Conservation (phyloP, 768 basidiomycete species). For the Tricholoma sp. region DNA sequence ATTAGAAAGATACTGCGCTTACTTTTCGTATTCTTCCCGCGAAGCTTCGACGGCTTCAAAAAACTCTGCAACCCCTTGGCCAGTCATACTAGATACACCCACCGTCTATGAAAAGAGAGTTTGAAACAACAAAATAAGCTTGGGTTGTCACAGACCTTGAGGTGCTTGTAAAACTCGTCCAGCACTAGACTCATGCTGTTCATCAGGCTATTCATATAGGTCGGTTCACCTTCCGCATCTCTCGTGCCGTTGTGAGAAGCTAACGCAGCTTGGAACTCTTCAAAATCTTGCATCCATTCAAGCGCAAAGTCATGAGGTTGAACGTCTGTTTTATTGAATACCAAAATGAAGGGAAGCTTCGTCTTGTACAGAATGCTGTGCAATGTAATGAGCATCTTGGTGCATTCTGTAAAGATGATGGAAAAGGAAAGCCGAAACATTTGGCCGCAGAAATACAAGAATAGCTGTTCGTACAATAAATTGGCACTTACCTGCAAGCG, state of each 20-base stretch:
- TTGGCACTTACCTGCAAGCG: slow-evolving; percentile 75
- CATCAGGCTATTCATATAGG: slow-evolving; percentile 99
- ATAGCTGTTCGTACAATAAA: neutral
- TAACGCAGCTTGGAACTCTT: slow-evolving; percentile 87
- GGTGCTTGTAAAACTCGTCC: slow-evolving; percentile 96
- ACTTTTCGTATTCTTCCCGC: slow-evolving; percentile 87
- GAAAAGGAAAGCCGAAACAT: neutral
- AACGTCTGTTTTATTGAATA: slow-evolving; percentile 98
- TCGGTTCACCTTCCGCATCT: slow-evolving; percentile 85
- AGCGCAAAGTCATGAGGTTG: slow-evolving; percentile 86
- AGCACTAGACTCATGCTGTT: slow-evolving; percentile 97
- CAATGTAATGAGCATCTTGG: neutral
- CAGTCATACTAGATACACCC: slow-evolving; percentile 93
- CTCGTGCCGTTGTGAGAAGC: slow-evolving; percentile 61
- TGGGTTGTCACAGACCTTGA: slow-evolving; percentile 56
- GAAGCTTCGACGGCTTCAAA: slow-evolving; percentile 89
- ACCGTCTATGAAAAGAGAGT: slow-evolving; percentile 57
- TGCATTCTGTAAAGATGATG: neutral
- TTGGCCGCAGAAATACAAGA: neutral
- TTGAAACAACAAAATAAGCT: neutral
- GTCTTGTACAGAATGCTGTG: slow-evolving; percentile 95
- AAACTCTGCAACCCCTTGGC: slow-evolving; percentile 89
- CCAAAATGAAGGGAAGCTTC: slow-evolving; percentile 92
- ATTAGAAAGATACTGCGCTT: slow-evolving; percentile 19
- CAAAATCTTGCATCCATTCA: slow-evolving; percentile 99